phyloP scores from a whole-genome alignment of 805 yeast species.

The Clavispora asparagi region DNA sequence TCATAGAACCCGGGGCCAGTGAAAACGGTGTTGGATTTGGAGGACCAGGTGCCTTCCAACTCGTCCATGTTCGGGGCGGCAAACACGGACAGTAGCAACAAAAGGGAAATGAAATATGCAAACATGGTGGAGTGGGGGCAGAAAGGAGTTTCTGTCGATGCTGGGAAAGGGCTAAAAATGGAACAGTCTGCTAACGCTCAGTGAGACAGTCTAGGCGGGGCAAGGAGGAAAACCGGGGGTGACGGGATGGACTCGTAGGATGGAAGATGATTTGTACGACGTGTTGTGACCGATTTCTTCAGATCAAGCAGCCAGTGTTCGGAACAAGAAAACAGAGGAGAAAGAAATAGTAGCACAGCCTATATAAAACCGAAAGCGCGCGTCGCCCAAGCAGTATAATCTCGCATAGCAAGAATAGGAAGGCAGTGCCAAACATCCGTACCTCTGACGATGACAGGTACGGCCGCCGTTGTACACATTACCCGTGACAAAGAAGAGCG shows the following conservation, averaged over 20 bases:
- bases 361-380: neutral
- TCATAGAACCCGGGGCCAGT: conserved; percentile 97
- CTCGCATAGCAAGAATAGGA: neutral
- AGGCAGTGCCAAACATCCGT: neutral
- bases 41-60: conserved; percentile 89
- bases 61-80: conserved; percentile 37
- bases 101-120: neutral
- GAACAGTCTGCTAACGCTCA: neutral
- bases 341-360: neutral
- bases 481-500: too few species aligned
- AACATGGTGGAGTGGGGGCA: conserved; percentile 1
- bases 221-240: too few species aligned
- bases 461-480: too few species aligned
- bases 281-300: neutral
- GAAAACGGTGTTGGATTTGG: conserved; percentile 89
- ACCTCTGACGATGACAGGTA: neutral
- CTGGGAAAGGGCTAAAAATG: neutral
- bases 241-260: too few species aligned
- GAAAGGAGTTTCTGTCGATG: neutral
- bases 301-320: neutral
- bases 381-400: neutral
- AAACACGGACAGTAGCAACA: conserved; percentile 10
- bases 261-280: neutral
- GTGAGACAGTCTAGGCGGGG: too few species aligned
- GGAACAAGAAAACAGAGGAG: neutral